These are phyloP conservation scores for Rhynchospora breviuscula DNA, from an alignment of 176 grass and related monocot genomes.

Conservation along the genomic window DNA sequence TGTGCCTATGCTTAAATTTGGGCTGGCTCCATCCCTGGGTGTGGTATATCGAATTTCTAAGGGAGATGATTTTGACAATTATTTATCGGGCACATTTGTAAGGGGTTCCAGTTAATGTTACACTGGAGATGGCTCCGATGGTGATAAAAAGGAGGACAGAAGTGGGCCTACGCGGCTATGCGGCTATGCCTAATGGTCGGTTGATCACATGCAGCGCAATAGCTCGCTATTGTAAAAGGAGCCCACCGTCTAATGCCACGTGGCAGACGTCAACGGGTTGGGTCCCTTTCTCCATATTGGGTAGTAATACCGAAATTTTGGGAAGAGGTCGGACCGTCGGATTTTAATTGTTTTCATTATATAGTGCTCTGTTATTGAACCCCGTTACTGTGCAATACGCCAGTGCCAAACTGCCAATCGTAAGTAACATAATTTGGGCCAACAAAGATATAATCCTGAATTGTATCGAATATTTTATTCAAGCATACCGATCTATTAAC, in stretches of 20 bases:
- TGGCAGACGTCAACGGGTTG: neutral
- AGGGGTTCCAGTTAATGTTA: neutral
- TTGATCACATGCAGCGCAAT: constrained; percentile 17
- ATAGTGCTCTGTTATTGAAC: neutral
- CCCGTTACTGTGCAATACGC: neutral
- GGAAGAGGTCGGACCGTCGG: neutral
- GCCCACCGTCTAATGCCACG: neutral
- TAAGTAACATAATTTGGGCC: too few relatives aligned
- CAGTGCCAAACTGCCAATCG: too few relatives aligned
- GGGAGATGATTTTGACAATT: neutral
- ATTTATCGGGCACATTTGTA: neutral
- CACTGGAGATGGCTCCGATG: neutral
- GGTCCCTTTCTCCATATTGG: neutral
- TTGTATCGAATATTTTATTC: too few relatives aligned
- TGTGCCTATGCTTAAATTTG: too few relatives aligned
- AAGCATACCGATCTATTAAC: too few relatives aligned
- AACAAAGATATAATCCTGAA: too few relatives aligned
- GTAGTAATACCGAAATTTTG: neutral
- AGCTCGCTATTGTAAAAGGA: neutral
- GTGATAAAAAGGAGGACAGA: neutral
- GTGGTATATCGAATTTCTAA: too few relatives aligned
- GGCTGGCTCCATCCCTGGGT: too few relatives aligned
- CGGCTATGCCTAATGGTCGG: neutral
- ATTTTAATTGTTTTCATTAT: neutral
- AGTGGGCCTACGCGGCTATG: too few relatives aligned